These are phyloP conservation scores for Hypoxylon sp. DNA, from an alignment of 2,329 filamentous ascomycete species.

Conservation along the genomic window DNA sequence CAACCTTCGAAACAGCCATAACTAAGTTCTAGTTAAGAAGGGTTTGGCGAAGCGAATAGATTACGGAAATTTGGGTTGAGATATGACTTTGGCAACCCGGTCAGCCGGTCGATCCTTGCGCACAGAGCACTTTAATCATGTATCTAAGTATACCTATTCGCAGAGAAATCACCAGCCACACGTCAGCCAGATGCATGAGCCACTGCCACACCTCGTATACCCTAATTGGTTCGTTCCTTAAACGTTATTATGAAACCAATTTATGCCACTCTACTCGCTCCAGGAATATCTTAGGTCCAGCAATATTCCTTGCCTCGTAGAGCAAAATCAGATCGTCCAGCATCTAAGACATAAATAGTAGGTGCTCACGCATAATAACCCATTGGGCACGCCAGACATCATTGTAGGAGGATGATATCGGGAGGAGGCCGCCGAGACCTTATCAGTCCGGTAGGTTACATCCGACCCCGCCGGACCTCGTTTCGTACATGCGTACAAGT, in stretches of 20 bases:
- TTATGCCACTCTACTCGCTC: too few species aligned
- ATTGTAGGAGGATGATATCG: slow-evolving; percentile 10
- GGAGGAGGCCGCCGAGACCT: slow-evolving; percentile 23
- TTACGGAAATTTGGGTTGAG: too few species aligned
- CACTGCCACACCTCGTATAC: too few species aligned
- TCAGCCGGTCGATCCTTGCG: too few species aligned
- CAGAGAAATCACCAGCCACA: too few species aligned
- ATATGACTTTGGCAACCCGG: too few species aligned
- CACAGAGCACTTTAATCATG: too few species aligned
- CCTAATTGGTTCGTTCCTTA: not conserved
- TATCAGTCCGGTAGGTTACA: slow-evolving; percentile 35
- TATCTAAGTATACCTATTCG: too few species aligned
- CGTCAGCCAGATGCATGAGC: too few species aligned
- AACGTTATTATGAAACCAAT: not conserved
- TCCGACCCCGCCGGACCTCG: slow-evolving; percentile 34
- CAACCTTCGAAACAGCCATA: too few species aligned
- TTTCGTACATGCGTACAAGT: slow-evolving; percentile 3
- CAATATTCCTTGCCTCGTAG: not conserved
- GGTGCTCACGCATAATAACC: not conserved
- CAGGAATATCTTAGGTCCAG: not conserved
- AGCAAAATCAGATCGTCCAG: not conserved
- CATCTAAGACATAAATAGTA: not conserved
- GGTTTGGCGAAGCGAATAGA: too few species aligned
- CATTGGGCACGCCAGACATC: slow-evolving; percentile 5
- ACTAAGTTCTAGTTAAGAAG: too few species aligned